Base-by-base conservation (phyloP, 768 basidiomycete genomes). In the Collybia sp. region DNA sequence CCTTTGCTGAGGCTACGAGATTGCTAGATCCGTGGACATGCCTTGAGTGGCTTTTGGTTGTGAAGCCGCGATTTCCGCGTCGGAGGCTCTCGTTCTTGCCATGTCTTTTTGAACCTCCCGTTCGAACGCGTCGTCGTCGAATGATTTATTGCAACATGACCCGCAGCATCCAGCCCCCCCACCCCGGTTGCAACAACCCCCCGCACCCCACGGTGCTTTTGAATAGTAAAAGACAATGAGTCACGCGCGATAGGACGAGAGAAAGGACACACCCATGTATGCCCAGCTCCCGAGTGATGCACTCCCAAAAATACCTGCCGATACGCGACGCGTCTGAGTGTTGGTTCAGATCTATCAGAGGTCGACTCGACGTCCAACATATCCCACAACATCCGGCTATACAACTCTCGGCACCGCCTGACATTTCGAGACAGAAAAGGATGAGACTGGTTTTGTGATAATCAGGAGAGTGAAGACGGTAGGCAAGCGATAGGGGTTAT, bases 71-170 rank as follows among this genome's bases (percentile, higher is more conserved):
- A 37, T 42, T 33, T 42, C 18, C 30, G 57, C 58, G 38, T 61
- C 61, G 11, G 60, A 53, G 37, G 66, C 67, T 42, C 60, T 58
- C 0, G 70, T 70, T 47, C 60, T 66, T 33, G 62, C 64, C 62
- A 67, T 49, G 47, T 76, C 69, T 49, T 62, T 63, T 39, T 61
- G 52, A 9, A 67, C 61, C 34, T 68, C 57, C 36, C 55, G 61
- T 15, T 73, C 72, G 52, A 75, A 71, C 1, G 54, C 58, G 49
- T 78, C 76, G 33, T 71, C 70, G 52, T 76, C 63, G 55, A 76
- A 75, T 2, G 69, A 69, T 9, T 66, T 55, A 15, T 58, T 56
- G 46, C 66, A 76, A 45, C 75, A 78, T 30, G 61, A 62, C 11
- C 65, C 70, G 52, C 75, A 78, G 48, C 76, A 77, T 10, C 74